Conservation (phyloP, 306 rosid genomes). For the Luffa acutangula region DNA sequence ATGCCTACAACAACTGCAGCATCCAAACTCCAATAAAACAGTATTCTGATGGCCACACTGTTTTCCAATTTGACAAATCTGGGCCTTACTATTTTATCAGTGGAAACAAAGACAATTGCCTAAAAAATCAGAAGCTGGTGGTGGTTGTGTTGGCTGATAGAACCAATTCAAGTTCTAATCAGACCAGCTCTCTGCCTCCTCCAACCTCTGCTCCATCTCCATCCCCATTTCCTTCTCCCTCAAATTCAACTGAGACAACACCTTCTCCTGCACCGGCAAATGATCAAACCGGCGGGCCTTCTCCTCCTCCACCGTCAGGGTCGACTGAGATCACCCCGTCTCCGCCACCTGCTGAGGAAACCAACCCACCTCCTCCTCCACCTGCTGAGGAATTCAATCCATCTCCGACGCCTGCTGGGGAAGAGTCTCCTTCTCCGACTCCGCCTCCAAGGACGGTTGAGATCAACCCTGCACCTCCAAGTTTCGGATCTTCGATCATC, state of each 20-base stretch:
- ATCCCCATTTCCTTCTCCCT: conserved; percentile 28
- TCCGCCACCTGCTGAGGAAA: conserved; percentile 23
- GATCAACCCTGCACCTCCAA: conserved; percentile 35
- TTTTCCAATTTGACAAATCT: conserved; percentile 32
- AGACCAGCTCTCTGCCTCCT: conserved; percentile 10
- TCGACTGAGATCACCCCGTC: conserved; percentile 13
- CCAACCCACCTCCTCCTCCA: conserved; percentile 8
- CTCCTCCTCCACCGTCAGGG: neutral
- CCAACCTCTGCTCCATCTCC: conserved; percentile 15
- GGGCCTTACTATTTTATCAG: conserved; percentile 69
- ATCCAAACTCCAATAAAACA: conserved; percentile 28
- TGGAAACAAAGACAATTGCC: conserved; percentile 66
- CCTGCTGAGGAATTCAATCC: conserved; percentile 15
- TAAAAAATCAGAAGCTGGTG: conserved; percentile 62
- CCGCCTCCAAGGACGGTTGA: conserved; percentile 28
- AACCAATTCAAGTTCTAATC: conserved; percentile 20
- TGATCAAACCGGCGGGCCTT: neutral
- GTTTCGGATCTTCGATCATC: conserved; percentile 38
- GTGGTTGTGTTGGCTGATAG: conserved; percentile 62
- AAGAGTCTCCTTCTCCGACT: conserved; percentile 27
- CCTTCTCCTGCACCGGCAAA: conserved; percentile 1
- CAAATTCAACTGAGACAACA: neutral
- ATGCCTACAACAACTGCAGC: conserved; percentile 62
- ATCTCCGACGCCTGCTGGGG: conserved; percentile 28
- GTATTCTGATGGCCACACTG: conserved; percentile 68